Conservation (phyloP, 2,329 filamentous ascomycete species). For the Exophiala lecanii-corni region DNA sequence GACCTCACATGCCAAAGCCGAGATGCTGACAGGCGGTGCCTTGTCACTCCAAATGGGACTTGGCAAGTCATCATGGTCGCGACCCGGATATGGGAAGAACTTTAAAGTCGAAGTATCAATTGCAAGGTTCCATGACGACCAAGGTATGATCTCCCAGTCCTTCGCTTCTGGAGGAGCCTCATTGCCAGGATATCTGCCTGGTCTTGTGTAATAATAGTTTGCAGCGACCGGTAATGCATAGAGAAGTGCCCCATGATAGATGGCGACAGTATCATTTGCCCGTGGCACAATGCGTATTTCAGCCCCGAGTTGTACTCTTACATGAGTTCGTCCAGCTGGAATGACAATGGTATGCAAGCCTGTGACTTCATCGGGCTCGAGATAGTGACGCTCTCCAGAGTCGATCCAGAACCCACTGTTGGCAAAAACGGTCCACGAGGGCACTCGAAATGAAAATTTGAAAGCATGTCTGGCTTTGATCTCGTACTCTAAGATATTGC, state of each 20-base stretch:
- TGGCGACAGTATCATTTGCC: constrained; percentile 40
- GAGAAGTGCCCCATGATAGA: constrained; percentile 43
- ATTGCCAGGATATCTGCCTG: constrained; percentile 26
- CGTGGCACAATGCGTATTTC: constrained; percentile 33
- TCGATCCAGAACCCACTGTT: constrained; percentile 26
- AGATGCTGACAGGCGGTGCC: constrained; percentile 35
- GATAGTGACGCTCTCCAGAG: constrained; percentile 16
- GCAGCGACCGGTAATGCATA: constrained; percentile 40
- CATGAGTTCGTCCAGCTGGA: constrained; percentile 30
- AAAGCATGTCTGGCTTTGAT: constrained; percentile 36
- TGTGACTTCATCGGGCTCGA: constrained; percentile 32
- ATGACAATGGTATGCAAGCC: constrained; percentile 38
- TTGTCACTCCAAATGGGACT: constrained; percentile 31
- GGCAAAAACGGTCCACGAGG: constrained; percentile 37
- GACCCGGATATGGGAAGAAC: constrained; percentile 29
- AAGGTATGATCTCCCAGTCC: constrained; percentile 35
- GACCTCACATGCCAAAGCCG: constrained; percentile 38
- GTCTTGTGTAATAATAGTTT: constrained; percentile 26
- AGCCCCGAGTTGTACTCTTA: constrained; percentile 34
- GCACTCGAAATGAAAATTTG: constrained; percentile 45
- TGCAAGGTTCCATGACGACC: constrained; percentile 31
- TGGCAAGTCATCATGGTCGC: constrained; percentile 21
- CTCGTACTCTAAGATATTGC: constrained; percentile 37
- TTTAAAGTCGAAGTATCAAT: constrained; percentile 34
- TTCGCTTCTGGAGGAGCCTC: constrained; percentile 29